Conservation (phyloP, 768 basidiomycete genomes). For the Mycena vulgaris region DNA sequence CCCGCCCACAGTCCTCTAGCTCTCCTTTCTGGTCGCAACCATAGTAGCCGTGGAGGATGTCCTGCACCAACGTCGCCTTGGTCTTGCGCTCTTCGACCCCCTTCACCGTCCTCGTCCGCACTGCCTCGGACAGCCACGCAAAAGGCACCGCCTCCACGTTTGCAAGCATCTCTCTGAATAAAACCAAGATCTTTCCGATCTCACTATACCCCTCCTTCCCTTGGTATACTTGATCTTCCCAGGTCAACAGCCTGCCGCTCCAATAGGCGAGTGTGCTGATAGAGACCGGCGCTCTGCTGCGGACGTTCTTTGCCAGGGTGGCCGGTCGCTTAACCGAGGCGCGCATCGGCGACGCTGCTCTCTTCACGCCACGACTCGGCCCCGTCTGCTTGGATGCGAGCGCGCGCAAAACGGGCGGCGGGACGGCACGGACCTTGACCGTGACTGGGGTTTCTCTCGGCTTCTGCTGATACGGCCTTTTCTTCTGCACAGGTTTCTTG, state of each 20-base stretch:
- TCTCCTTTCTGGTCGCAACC: not conserved
- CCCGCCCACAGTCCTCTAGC: no score
- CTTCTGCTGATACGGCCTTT: not conserved
- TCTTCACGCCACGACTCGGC: not conserved
- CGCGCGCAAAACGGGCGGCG: not conserved
- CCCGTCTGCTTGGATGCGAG: not conserved
- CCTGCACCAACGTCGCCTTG: not conserved
- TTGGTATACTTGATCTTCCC: not conserved
- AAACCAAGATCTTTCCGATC: not conserved
- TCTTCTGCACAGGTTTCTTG: not conserved
- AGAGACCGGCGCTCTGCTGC: not conserved
- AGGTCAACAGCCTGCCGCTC: not conserved
- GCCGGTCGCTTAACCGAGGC: not conserved
- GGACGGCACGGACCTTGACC: not conserved
- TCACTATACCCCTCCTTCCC: not conserved
- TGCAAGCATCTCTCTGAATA: not conserved
- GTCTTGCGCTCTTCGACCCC: not conserved
- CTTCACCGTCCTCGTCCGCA: not conserved
- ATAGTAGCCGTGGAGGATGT: not conserved
- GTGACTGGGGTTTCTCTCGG: not conserved
- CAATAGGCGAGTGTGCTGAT: not conserved
- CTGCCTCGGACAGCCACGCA: not conserved
- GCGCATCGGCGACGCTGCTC: not conserved
- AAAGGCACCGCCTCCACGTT: not conserved
- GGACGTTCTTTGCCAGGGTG: not conserved